Evolutionary conservation across 1,139 yeast genomes (phyloP), one percentile per base, ranked within the genome.

Genomic region (Nakaseomyces uthaithaninus): DNA sequence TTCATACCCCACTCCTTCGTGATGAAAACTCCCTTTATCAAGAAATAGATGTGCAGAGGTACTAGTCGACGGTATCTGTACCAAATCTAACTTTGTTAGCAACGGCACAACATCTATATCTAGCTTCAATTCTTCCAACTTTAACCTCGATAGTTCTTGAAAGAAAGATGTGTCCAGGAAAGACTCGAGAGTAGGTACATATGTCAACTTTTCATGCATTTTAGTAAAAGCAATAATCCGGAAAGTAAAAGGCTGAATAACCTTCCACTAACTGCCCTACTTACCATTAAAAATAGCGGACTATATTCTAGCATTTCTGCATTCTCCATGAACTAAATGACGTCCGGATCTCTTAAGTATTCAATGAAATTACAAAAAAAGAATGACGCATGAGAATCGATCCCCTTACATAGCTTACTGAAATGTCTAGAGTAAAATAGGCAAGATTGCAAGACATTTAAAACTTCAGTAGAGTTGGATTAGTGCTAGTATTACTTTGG

Each of bases 101-200:
- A 64, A 42, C 3, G 47, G 42, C 36, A 53, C 50, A 28, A 51
- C 49, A n/a, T 54, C 45, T 6, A 63, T 52, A 42, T 59, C 62
- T 10, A 65, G 42, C 36, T 55, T 55, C 35, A 52, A 31, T 9
- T 52, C 51, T 26, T 59, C 60, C 6, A 59, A 46, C 33, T 59
- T 59, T 14, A 57, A 34, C 49, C 60, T 65, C 69, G 67, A 63
- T 63, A 91, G 68, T 49, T 72, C 74, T 34, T 80, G 78, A 65
- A 91, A 91, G 62, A 91, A 91, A 0, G 94, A 75, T 0, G 95
- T 76, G 54, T 89, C 96, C 25, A 82, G 77, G 57, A 82, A 82
- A 2, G 95, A 80, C 45, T 73, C 77, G 19, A 78, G 63, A 0
- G 84, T 74, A 4, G 53, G 44, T 1, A 75, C 68, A 59, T 68